Conservation (phyloP, 1,284 basidiomycete species). For the Kalmanozyma brasiliensis region DNA sequence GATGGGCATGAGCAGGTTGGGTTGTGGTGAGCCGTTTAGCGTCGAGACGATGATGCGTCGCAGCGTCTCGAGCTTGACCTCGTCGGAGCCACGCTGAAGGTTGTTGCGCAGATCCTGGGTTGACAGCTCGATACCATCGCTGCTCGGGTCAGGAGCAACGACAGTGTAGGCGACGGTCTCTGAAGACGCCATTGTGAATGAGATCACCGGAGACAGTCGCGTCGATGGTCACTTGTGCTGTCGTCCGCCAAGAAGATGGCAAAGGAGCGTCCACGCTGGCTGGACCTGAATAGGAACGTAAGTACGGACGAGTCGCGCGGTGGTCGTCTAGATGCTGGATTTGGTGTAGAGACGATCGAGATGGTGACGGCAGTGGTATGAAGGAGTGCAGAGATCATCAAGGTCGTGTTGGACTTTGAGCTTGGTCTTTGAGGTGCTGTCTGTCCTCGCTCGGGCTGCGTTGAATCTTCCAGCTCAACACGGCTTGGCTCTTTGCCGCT, state of each 20-base stretch:
- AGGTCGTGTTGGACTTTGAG: slow-evolving; percentile 23
- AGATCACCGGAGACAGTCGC: background rate
- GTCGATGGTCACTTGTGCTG: background rate
- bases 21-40: slow-evolving; percentile 92
- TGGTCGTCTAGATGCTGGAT: too few species aligned
- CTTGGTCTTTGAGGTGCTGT: too few species aligned
- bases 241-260: slow-evolving; percentile 2
- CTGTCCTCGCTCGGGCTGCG: slow-evolving; percentile 2
- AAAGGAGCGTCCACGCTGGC: slow-evolving; percentile 5
- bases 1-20: slow-evolving; percentile 92
- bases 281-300: background rate
- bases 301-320: background rate
- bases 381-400: too few species aligned
- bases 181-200: slow-evolving; percentile 34
- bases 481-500: slow-evolving; percentile 15
- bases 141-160: slow-evolving; percentile 49
- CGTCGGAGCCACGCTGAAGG: slow-evolving; percentile 95
- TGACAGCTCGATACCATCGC: slow-evolving; percentile 54
- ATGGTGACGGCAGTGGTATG: background rate
- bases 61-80: slow-evolving; percentile 96
- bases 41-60: slow-evolving; percentile 94
- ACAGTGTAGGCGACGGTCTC: slow-evolving; percentile 54
- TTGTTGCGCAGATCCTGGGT: slow-evolving; percentile 80
- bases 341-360: background rate
- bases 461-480: slow-evolving; percentile 40